Evolutionary conservation across 2,329 filamentous ascomycete genomes (phyloP), one percentile per base, ranked within the genome.

Genomic region (Nothophoma quercina): DNA sequence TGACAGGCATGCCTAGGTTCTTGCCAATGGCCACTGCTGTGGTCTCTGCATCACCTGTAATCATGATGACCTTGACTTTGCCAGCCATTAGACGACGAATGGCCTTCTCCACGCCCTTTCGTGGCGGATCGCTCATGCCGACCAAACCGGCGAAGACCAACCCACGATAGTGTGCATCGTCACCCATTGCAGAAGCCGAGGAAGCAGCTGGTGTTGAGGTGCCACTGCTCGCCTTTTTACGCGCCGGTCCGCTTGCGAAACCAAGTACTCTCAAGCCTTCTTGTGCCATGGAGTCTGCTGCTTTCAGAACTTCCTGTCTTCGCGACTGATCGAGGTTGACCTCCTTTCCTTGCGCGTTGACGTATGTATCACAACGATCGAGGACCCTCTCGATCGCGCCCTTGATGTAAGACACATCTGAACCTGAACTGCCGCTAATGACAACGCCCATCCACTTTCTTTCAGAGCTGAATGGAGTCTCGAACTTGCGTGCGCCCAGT

Each of bases 391-490:
- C 95, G 32, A 98, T 82, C 26, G 95, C 91, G 25, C 95, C 96
- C 72, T 99, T 99, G 78, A 98, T 90, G 72, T 98, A 99, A 0
- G 91, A 93, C 60, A 91, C 87, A 66, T 96, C 90, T 56, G 87
- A 86, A 29, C 89, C 87, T 46, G 79, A 78, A 52, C 56, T 58
- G 23, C 77, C 75, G 51, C 74, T 68, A 58, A 97, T 90, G 2
- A 92, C 89, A 22, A 97, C 93, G 26, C 96, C 96, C 96, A 99
- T 99, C 93, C 93, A 99, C 75, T 99, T 99, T 51, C 93, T 85
- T 71, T 96, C 92, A 1, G 95, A 99, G 71, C 93, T 98, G 75
- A 99, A 99, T 0, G 95, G 93, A 0, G 91, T 93, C 73, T 99
- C 95, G 34, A 87, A 86, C 25, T 89, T 85, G 40, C 93, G 89